Percentiles rank a stretch among this genome's conserved stretches.
phyloP scores from a whole-genome alignment of 2,329 filamentous ascomycete genomes.

The Sclerotiophoma versabilis region DNA sequence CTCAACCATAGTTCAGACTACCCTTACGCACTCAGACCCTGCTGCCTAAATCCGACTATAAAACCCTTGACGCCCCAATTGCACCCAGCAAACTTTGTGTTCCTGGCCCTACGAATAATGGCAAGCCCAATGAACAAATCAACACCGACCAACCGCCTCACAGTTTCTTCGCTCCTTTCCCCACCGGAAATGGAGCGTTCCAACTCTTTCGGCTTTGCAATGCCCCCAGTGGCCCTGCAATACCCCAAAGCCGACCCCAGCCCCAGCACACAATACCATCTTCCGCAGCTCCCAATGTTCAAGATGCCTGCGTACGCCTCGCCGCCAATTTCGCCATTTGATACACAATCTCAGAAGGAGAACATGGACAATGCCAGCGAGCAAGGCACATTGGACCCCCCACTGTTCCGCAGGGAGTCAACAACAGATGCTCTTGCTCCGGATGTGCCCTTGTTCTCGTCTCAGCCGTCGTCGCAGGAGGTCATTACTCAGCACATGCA shows the following conservation, averaged over 20 bases:
- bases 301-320: constrained; percentile 45
- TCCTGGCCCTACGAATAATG: constrained; percentile 23
- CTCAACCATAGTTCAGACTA: constrained; percentile 7
- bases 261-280: constrained; percentile 23
- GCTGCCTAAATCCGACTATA: constrained; percentile 16
- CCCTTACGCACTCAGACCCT: constrained; percentile 2
- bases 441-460: constrained; percentile 45
- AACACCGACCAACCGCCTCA: constrained; percentile 41
- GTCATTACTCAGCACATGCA: constrained; percentile 48
- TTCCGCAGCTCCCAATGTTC: constrained; percentile 21
- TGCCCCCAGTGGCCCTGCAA: constrained; percentile 28
- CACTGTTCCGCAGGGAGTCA: constrained; percentile 38
- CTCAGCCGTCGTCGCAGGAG: constrained; percentile 26
- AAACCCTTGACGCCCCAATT: constrained; percentile 20
- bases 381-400: constrained; percentile 43
- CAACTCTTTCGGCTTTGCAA: constrained; percentile 50
- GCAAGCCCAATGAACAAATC: constrained; percentile 39
- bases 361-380: constrained; percentile 42
- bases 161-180: constrained; percentile 50
- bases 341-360: constrained; percentile 46
- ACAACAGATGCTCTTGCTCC: constrained; percentile 35
- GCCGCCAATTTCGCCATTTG: constrained; percentile 51
- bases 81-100: constrained; percentile 28
- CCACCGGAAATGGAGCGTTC: constrained; percentile 51
- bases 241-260: constrained; percentile 22